These are phyloP conservation scores for Jacaranda mimosifolia DNA, from an alignment of 257 asterid genomes.

Conservation along the genomic window DNA sequence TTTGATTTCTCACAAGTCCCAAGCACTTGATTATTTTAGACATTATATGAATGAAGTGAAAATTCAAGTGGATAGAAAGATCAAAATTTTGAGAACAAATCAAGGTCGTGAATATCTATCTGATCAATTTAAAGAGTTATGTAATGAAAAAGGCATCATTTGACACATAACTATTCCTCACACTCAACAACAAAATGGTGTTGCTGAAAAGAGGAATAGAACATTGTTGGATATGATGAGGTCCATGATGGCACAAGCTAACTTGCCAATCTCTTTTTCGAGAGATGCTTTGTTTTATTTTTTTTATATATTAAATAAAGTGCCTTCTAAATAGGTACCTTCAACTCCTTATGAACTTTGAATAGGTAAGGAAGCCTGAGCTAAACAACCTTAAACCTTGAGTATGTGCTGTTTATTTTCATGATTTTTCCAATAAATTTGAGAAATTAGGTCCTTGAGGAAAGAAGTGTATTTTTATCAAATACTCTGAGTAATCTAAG, in stretches of 20 bases:
- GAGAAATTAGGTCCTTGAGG: not conserved
- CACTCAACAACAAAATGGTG: not conserved
- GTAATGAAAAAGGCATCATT: not conserved
- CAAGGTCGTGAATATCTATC: too few relatives aligned
- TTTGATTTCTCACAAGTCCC: not conserved
- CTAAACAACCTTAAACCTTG: too few relatives aligned
- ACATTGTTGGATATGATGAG: not conserved
- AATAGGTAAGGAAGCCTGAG: too few relatives aligned
- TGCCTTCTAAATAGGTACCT: not conserved
- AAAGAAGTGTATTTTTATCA: not conserved
- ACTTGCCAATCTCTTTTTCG: not conserved
- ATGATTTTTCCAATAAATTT: too few relatives aligned
- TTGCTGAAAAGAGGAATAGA: not conserved
- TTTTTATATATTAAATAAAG: not conserved
- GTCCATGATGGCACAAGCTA: not conserved
- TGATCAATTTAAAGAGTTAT: not conserved
- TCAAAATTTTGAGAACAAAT: too few relatives aligned
- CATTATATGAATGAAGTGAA: too few relatives aligned
- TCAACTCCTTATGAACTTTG: not conserved
- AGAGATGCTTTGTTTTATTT: not conserved
- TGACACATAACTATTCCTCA: not conserved
- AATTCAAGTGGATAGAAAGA: too few relatives aligned
- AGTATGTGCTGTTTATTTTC: too few relatives aligned
- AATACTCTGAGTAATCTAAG: too few relatives aligned
- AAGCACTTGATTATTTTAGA: not conserved